Evolutionary conservation across 2,329 filamentous ascomycete genomes (phyloP), one percentile per base, ranked within the genome.

Genomic region (Fonsecaea erecta): DNA sequence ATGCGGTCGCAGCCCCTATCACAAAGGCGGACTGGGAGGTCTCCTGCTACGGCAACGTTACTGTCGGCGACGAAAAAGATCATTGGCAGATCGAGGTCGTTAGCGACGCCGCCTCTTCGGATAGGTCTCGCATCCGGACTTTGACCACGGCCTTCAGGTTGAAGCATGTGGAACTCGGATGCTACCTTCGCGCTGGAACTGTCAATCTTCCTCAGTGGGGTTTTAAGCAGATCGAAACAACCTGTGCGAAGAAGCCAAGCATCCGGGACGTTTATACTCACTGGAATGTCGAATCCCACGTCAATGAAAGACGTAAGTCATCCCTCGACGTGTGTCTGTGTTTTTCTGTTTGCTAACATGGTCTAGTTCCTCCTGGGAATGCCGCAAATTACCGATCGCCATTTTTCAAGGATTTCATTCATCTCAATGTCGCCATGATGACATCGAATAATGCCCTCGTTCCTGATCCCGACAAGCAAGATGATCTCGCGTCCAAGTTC

Each of bases 371-470:
- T 43, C 87, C 91, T 68, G 90, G 91, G 72, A 91, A 97, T 78
- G 91, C 95, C 61, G 92, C 90, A 73, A 89, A 91, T 63, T 99
- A 97, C 83, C 96, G 91, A 81, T 98, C 94, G 37, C 95, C 96
- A 1, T 99, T 99, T 85, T 84, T 97, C 75, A 93, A 96, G 76
- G 95, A 99, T 79, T 99, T 99, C 74, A 89, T 99, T 69, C 95
- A 99, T 78, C 83, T 98, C 67, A 99, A 99, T 77, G 95, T 99
- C 68, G 95, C 95, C 68, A 99, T 99, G 95, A 97, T 98, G 94
- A 99, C 95, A 2, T 98, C 95, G 43, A 99, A 99, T 85, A 99
- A 99, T 75, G 95, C 95, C 26, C 87, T 99, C 52, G 92, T 99
- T 21, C 95, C 95, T 3, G 95, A 99, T 75, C 94, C 95, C 3